Evolutionary conservation across 192 early-diverging fungal species (phyloP).

Genomic region (Anaeromyces robustus): DNA sequence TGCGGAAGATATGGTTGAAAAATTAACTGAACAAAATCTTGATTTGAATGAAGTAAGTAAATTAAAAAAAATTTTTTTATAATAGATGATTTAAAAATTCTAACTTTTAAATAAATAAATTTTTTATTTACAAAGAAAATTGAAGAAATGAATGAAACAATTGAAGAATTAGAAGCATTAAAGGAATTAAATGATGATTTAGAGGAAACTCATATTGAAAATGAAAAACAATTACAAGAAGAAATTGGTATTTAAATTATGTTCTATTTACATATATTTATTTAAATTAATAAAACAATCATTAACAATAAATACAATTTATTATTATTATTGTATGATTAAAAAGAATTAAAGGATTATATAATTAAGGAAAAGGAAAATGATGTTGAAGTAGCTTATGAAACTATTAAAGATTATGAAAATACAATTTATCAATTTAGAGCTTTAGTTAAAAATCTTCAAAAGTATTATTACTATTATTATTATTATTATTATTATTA

Average conservation of each 20-base stretch:
- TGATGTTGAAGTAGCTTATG: conserved; percentile 48
- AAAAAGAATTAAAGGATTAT: conserved; percentile 48
- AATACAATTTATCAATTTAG: conserved; percentile 73
- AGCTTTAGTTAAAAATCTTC: conserved; percentile 50
- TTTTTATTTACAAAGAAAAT: conserved; percentile 26
- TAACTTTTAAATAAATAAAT: too few relatives aligned
- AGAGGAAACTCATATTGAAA: conserved; percentile 82
- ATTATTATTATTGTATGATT: background rate
- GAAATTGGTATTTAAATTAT: conserved; percentile 48
- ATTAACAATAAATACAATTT: too few relatives aligned
- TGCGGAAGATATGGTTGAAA: conserved; percentile 70
- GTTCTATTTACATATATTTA: too few relatives aligned
- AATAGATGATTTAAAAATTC: too few relatives aligned
- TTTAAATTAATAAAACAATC: too few relatives aligned
- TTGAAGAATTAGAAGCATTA: conserved; percentile 81
- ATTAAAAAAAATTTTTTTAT: too few relatives aligned
- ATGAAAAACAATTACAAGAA: conserved; percentile 64
- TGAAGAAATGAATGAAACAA: conserved; percentile 56
- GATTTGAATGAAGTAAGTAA: conserved; percentile 34
- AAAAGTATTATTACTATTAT: conserved; percentile 28
- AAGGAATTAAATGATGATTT: conserved; percentile 82
- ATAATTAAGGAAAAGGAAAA: conserved; percentile 42
- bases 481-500: background rate
- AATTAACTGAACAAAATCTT: conserved; percentile 72
- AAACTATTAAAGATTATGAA: conserved; percentile 73